A percentile compares a stretch with the other conserved stretches of the same genome.
These are phyloP conservation scores for Solanum neorickii DNA, from an alignment of 257 asterid genomes.

Conservation along the genomic window DNA sequence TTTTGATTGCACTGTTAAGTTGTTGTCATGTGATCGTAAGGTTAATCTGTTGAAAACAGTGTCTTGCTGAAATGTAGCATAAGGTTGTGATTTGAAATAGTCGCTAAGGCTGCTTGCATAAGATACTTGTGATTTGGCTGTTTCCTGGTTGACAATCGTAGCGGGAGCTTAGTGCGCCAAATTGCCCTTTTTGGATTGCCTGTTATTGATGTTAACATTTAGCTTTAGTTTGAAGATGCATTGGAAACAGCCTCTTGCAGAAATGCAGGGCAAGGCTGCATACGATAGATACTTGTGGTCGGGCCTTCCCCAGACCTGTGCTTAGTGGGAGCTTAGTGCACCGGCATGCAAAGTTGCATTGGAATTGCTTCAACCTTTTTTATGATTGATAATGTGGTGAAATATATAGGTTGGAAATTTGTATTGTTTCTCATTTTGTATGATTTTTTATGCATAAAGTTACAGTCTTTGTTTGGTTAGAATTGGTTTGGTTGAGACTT, in stretches of 20 bases:
- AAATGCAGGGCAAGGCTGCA: not conserved
- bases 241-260: not conserved
- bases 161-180: not conserved
- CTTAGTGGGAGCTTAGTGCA: not conserved
- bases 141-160: not conserved
- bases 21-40: not conserved
- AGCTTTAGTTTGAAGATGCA: not conserved
- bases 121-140: not conserved
- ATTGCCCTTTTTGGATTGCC: not conserved
- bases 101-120: not conserved
- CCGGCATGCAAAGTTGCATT: not conserved
- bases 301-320: not conserved
- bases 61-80: not conserved
- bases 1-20: not conserved
- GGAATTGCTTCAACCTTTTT: not conserved
- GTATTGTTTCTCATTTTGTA: not conserved
- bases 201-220: not conserved
- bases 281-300: not conserved
- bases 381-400: not conserved
- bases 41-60: not conserved
- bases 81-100: not conserved
- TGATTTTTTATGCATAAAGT: not conserved
- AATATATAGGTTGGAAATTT: not conserved
- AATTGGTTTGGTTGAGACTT: not conserved
- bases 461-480: not conserved